Conservation (phyloP, 306 rosid species). For the Calophaca sinica region DNA sequence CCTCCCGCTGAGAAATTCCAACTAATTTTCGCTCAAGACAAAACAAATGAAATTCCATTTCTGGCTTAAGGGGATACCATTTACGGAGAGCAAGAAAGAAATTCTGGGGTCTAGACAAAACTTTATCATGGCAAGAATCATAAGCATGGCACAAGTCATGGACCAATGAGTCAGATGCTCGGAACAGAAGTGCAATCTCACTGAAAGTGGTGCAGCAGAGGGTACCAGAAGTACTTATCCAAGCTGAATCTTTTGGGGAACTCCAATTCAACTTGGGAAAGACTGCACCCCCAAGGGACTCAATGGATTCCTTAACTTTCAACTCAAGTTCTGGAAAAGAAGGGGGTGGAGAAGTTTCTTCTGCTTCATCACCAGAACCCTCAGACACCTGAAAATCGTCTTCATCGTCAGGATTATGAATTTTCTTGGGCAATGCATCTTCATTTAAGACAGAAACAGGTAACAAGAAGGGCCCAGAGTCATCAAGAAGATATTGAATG, state of each 20-base stretch:
- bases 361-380: constrained; percentile 70
- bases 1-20: constrained; percentile 77
- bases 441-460: constrained; percentile 70
- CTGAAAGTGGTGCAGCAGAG: constrained; percentile 66
- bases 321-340: constrained; percentile 76
- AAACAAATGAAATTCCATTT: constrained; percentile 82
- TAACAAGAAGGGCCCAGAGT: constrained; percentile 21
- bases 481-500: too few relatives aligned
- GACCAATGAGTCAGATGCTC: constrained; percentile 27
- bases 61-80: constrained; percentile 71
- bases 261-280: constrained; percentile 88
- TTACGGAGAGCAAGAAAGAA: constrained; percentile 34
- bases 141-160: constrained; percentile 47
- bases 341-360: constrained; percentile 56
- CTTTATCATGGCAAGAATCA: constrained; percentile 67
- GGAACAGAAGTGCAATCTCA: constrained; percentile 74
- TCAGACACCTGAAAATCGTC: constrained; percentile 67
- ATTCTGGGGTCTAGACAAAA: constrained; percentile 63
- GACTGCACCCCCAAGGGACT: constrained; percentile 68
- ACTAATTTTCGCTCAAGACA: constrained; percentile 52
- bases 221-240: constrained; percentile 77
- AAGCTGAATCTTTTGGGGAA: constrained; percentile 80
- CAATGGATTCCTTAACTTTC: constrained; percentile 67
- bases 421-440: constrained; percentile 78
- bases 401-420: constrained; percentile 41